phyloP scores from a whole-genome alignment of 2,329 filamentous ascomycete species.

The Aspergillus sp. region DNA sequence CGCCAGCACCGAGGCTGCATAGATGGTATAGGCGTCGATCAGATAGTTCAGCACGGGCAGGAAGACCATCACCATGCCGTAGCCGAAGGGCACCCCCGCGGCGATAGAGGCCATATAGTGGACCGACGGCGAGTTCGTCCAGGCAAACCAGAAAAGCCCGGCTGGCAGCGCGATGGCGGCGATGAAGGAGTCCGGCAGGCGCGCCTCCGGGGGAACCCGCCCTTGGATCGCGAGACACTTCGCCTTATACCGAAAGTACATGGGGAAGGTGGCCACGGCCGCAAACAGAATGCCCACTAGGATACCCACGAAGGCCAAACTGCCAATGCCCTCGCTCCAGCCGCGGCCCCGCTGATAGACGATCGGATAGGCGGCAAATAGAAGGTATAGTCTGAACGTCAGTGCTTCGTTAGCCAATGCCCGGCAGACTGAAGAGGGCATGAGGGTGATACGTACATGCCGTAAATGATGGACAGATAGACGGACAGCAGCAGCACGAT shows the following conservation, averaged over 20 bases:
- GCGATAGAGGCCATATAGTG: constrained; percentile 31
- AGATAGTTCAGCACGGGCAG: constrained; percentile 35
- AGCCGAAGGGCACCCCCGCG: constrained; percentile 30
- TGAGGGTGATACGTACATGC: neutral
- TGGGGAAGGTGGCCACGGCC: constrained; percentile 23
- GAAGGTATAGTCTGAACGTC: neutral
- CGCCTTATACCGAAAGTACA: neutral
- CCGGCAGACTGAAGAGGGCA: too few relatives aligned
- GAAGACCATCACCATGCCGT: constrained; percentile 34
- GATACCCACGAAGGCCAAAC: constrained; percentile 46
- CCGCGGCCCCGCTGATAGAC: neutral
- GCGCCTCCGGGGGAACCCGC: constrained; percentile 30
- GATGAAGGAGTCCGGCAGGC: constrained; percentile 46
- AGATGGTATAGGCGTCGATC: constrained; percentile 37
- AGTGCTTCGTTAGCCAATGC: neutral
- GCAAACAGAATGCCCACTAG: constrained; percentile 39
- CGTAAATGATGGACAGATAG: neutral
- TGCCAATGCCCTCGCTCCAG: neutral
- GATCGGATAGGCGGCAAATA: constrained; percentile 1
- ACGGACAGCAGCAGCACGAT: neutral
- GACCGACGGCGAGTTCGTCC: constrained; percentile 48
- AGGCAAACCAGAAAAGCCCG: constrained; percentile 57
- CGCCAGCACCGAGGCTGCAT: constrained; percentile 34
- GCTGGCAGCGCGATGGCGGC: constrained; percentile 52
- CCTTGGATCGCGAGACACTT: constrained; percentile 44